A percentile compares a stretch with the other conserved stretches of the same genome.
phyloP scores from a whole-genome alignment of 805 yeast genomes.

The Teunomyces lycoperdinae region DNA sequence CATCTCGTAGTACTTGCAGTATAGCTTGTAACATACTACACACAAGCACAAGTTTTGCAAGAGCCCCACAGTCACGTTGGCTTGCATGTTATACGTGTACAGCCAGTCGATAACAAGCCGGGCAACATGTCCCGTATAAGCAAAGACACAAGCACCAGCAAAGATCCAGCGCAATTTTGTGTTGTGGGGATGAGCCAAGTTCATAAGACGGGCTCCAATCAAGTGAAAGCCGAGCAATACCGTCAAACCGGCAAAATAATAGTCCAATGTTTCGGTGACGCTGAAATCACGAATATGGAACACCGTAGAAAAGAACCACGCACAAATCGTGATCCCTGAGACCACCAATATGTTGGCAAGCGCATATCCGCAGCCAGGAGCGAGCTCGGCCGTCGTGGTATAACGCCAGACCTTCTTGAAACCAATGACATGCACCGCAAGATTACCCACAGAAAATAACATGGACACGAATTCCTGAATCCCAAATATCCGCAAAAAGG shows the following conservation, averaged over 20 bases:
- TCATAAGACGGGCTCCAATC: constrained; percentile 56
- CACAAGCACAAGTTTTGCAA: constrained; percentile 56
- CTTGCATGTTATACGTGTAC: constrained; percentile 91
- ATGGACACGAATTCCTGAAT: constrained; percentile 83
- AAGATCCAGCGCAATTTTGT: constrained; percentile 29
- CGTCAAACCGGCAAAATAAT: constrained; percentile 89
- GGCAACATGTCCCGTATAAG: constrained; percentile 63
- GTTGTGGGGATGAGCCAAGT: constrained; percentile 46
- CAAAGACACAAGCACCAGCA: constrained; percentile 39
- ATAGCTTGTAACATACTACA: constrained; percentile 23
- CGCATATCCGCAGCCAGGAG: constrained; percentile 4
- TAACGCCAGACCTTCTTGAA: constrained; percentile 8
- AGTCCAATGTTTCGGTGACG: constrained; percentile 81
- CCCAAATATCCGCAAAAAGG: constrained; percentile 74
- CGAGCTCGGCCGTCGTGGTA: neutral
- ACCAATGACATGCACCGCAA: constrained; percentile 25
- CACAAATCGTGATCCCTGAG: constrained; percentile 67
- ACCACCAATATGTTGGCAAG: constrained; percentile 41
- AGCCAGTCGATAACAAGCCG: constrained; percentile 75
- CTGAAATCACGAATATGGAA: constrained; percentile 85
- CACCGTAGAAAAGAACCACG: constrained; percentile 84
- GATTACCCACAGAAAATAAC: constrained; percentile 61
- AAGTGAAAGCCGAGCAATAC: constrained; percentile 78
- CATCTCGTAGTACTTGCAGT: constrained; percentile 27
- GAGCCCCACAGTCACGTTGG: constrained; percentile 76